Conservation (phyloP, 148 eudicot genomes). For the Rhododendron henanense region DNA sequence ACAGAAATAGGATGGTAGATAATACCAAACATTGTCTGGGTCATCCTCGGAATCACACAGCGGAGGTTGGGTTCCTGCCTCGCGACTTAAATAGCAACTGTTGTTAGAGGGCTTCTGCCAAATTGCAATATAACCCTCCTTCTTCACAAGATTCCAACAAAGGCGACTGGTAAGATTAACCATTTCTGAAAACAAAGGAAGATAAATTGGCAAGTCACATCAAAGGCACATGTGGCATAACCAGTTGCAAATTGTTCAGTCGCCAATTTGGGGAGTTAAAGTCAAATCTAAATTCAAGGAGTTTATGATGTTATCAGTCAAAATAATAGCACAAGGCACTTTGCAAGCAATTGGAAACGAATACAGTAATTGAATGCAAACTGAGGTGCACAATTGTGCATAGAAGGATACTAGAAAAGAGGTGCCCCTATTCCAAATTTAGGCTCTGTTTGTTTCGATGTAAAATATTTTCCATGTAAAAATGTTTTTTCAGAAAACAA, state of each 20-base stretch:
- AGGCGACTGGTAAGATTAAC: constrained; percentile 75
- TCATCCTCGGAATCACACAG: constrained; percentile 77
- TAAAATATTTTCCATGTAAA: too few relatives aligned
- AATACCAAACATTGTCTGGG: constrained; percentile 88
- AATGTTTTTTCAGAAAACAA: too few relatives aligned
- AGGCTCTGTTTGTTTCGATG: too few relatives aligned
- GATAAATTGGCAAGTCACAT: background rate
- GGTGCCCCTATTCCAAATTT: background rate
- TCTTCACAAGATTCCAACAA: constrained; percentile 94
- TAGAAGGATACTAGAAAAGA: constrained; percentile 4
- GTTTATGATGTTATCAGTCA: background rate
- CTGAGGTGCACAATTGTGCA: background rate
- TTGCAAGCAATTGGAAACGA: background rate
- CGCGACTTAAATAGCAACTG: constrained; percentile 77
- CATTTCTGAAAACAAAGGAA: constrained; percentile 57
- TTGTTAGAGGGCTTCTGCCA: constrained; percentile 97
- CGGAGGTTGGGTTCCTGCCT: constrained; percentile 63
- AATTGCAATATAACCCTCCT: constrained; percentile 92
- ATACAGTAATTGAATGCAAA: background rate
- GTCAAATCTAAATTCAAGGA: background rate
- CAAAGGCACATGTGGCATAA: background rate
- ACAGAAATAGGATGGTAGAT: constrained; percentile 4
- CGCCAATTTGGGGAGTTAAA: background rate
- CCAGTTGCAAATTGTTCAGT: background rate
- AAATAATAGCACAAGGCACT: background rate